Base-by-base conservation (phyloP, 1,139 yeast species). In the Hansenula anomala region DNA sequence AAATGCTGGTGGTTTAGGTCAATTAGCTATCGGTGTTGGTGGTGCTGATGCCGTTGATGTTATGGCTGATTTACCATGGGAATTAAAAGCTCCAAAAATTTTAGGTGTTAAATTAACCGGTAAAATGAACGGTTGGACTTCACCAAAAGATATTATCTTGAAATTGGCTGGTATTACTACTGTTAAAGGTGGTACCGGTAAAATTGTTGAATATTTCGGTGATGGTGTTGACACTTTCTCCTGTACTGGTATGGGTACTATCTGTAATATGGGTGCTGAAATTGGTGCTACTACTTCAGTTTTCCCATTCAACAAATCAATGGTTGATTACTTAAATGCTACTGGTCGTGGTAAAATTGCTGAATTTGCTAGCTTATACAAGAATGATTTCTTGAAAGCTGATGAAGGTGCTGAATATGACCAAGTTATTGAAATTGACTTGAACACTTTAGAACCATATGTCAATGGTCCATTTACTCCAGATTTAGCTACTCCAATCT, bases 21-120 rank as follows among this genome's bases (percentile, higher is more conserved):
- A 86, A 75, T 77, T 90, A 59, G 97, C 97, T 58, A 92, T 92
- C 63, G 98, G 97, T 81, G 97, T 92, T 55, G 98, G 98, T 80
- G 98, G 97, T 82, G 98, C 98, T 59, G 98, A 92, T 68, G 97
- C 97, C 53, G 97, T 92, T 59, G 97, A 92, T 69, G 98, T 87
- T 58, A 79, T 92, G 86, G 89, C 97, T 49, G 83, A 83, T 64
- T 75, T 86, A 58, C 84, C 98, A 50, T 92, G 97, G 97, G 98
- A 92, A 73, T 80, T 92, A 64, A 90, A 90, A 80, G 97, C 97
- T 55, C 98, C 98, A 65, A 90, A 90, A 77, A 80, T 88, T 56
- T 75, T 90, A 54, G 98, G 98, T 75, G 97, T 92, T 59, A 88
- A 90, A 73, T 81, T 92, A 61, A 88, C 96, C 56, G 98, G 98